These are phyloP conservation scores for Bretschneidera sinensis DNA, from an alignment of 345 rosid genomes.

Conservation along the genomic window DNA sequence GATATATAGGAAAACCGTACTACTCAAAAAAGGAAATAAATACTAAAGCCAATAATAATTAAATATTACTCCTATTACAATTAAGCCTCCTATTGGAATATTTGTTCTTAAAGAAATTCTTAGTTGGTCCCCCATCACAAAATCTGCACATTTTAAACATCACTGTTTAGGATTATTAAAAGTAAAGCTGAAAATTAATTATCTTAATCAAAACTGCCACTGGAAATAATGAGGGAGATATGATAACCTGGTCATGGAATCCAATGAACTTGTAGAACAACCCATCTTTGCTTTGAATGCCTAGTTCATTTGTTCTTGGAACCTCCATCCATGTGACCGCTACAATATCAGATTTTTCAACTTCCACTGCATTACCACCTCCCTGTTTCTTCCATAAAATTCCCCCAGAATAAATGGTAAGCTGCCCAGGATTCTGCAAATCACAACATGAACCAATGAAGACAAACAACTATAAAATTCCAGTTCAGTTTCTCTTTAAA, in stretches of 20 bases:
- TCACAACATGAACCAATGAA: constrained; percentile 3
- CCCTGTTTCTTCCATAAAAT: constrained; percentile 96
- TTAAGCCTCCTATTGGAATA: no score
- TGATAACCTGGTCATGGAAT: constrained; percentile 79
- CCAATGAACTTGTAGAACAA: constrained; percentile 80
- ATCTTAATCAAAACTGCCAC: not conserved
- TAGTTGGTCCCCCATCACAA: no score
- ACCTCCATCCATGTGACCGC: constrained; percentile 88
- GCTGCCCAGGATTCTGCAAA: constrained; percentile 80
- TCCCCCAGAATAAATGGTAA: constrained; percentile 68
- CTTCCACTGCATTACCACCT: constrained; percentile 96
- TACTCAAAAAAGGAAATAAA: no score
- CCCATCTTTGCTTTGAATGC: constrained; percentile 75
- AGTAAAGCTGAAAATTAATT: not conserved
- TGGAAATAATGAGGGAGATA: not conserved
- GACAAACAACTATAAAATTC: not conserved
- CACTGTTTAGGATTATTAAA: not conserved
- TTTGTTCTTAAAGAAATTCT: no score
- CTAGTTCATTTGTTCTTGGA: constrained; percentile 81
- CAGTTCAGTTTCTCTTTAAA: not conserved
- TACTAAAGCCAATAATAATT: no score
- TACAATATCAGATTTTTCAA: constrained; percentile 68
- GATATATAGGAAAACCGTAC: no score
- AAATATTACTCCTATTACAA: no score
- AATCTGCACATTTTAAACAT: not conserved